Percentiles rank a stretch among this genome's conserved stretches.
phyloP scores from a whole-genome alignment of 768 basidiomycete genomes.

The Cubamyces lactineus region DNA sequence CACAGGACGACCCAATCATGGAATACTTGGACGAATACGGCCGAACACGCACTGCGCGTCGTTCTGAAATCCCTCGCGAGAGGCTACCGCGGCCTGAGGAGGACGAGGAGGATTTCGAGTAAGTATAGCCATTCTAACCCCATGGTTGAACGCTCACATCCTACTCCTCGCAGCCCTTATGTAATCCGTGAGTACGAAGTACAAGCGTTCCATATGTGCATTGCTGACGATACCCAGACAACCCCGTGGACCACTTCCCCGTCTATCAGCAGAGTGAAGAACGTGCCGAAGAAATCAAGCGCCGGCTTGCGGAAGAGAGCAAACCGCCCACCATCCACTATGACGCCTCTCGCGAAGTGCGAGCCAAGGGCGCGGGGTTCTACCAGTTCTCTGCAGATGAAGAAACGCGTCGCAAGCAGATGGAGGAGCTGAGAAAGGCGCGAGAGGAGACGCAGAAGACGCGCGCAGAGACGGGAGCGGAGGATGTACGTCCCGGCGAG shows the following conservation, averaged over 20 bases:
- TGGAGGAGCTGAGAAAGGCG: slow-evolving; percentile 75
- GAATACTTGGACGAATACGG: slow-evolving; percentile 92
- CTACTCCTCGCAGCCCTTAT: slow-evolving; percentile 23
- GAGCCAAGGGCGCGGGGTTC: slow-evolving; percentile 87
- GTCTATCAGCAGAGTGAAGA: slow-evolving; percentile 86
- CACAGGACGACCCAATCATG: slow-evolving; percentile 73
- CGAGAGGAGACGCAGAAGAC: slow-evolving; percentile 73
- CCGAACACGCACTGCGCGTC: slow-evolving; percentile 65
- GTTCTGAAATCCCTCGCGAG: slow-evolving; percentile 78
- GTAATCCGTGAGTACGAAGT: slow-evolving; percentile 29
- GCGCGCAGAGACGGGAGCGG: slow-evolving; percentile 61
- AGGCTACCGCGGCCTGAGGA: slow-evolving; percentile 52
- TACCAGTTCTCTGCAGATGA: slow-evolving; percentile 92
- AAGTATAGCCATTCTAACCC: slow-evolving; percentile 45
- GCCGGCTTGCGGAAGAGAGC: slow-evolving; percentile 67
- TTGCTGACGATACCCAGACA: slow-evolving; percentile 49
- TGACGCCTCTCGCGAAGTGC: slow-evolving; percentile 79
- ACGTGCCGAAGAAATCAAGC: slow-evolving; percentile 72
- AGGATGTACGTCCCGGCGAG: slow-evolving; percentile 68
- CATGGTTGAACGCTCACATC: background rate
- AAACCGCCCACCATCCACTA: slow-evolving; percentile 80
- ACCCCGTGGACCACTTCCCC: slow-evolving; percentile 85
- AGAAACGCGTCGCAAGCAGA: slow-evolving; percentile 72
- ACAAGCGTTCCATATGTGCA: background rate
- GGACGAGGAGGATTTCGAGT: slow-evolving; percentile 51